A percentile compares a stretch with the other conserved stretches of the same genome.
These are phyloP conservation scores for Rhizomucor pusillus DNA, from an alignment of 371 early-diverging fungal genomes.

Conservation along the genomic window DNA sequence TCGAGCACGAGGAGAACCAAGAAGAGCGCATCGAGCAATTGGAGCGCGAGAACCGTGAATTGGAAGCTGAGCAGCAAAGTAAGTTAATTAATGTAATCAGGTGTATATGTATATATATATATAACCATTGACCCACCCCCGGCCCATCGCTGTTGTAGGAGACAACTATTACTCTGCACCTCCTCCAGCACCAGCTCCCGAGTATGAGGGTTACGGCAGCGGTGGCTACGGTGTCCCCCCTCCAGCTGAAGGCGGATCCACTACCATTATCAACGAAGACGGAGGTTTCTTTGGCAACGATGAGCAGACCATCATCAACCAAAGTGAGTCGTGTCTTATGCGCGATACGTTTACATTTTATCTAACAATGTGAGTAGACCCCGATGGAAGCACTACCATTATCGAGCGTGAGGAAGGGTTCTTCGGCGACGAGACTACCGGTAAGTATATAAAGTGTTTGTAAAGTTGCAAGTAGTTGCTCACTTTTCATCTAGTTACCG, in stretches of 20 bases:
- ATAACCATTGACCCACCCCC: neutral
- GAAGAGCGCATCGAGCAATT: conserved; percentile 19
- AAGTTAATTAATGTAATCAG: too few relatives aligned
- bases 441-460: neutral
- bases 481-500: neutral
- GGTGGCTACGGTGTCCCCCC: conserved; percentile 10
- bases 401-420: conserved; percentile 11
- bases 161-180: conserved; percentile 11
- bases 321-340: too few relatives aligned
- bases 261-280: conserved; percentile 40
- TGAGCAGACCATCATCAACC: conserved; percentile 28
- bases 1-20: conserved; percentile 40
- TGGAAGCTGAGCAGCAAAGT: conserved; percentile 2
- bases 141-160: conserved; percentile 1
- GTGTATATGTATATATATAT: too few relatives aligned
- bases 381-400: conserved; percentile 8
- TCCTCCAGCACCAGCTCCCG: conserved; percentile 10
- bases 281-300: conserved; percentile 36
- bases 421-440: conserved; percentile 15
- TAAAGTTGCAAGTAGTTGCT: neutral
- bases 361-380: too few relatives aligned
- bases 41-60: conserved; percentile 12
- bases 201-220: conserved; percentile 5
- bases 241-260: conserved; percentile 14
- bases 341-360: too few relatives aligned